Percentiles rank a stretch among this genome's conserved stretches.
phyloP scores from a whole-genome alignment of 2,329 filamentous ascomycete species.

The Colletotrichum sojae region DNA sequence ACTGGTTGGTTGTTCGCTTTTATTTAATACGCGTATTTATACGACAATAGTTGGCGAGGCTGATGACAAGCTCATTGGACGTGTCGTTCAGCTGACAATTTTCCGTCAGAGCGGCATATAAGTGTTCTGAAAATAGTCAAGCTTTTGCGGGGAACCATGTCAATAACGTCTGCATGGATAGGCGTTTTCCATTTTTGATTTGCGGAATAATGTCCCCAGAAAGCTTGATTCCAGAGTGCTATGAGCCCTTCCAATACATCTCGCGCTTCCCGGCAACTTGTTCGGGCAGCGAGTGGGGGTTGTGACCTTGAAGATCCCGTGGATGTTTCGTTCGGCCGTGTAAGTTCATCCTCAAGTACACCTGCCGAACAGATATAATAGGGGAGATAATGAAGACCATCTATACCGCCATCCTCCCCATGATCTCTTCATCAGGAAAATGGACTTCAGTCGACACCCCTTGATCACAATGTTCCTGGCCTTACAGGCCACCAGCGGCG shows the following conservation, averaged over 20 bases:
- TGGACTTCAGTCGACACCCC: no score
- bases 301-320: no score
- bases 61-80: neutral
- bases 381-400: no score
- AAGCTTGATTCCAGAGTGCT: neutral
- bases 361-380: no score
- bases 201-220: neutral
- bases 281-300: no score
- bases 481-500: neutral
- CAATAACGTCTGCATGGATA: neutral
- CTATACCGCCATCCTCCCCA: neutral
- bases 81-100: no score
- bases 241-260: neutral
- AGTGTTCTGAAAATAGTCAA: neutral
- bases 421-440: neutral
- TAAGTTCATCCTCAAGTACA: no score
- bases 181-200: neutral
- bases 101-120: neutral
- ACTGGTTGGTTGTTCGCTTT: no score
- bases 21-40: no score
- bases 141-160: slow-evolving; percentile 6
- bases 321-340: no score
- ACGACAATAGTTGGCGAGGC: neutral
- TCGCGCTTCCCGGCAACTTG: neutral
- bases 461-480: neutral